Evolutionary conservation across 2,329 filamentous ascomycete genomes (phyloP), one percentile per base, ranked within the genome.

Genomic region (Aspergillus pseudoglaucus): DNA sequence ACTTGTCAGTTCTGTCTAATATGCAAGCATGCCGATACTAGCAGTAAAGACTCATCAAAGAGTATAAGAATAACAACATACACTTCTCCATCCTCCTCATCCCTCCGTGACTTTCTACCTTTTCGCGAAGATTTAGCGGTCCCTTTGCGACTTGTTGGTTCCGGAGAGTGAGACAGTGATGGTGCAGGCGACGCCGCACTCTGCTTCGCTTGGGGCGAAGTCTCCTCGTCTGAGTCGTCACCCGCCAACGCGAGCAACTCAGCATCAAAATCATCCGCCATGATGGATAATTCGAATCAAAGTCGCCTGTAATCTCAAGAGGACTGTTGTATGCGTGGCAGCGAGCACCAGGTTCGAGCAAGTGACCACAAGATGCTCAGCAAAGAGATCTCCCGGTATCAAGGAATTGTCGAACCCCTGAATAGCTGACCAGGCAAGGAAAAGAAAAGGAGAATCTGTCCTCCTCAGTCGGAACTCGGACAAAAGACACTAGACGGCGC

Each of bases 231-330:
- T 44, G 74, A 76, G 51, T 73, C 72, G 59, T 76, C 85, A 58
- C 88, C 93, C 47, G 90, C 93, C 56, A 97, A 83, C 63, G 88
- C 90, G 55, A 97, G 85, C 56, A 97, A 84, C 74, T 96, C 91
- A 60, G 91, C 90, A 66, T 97, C 91, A 57, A 96, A 80, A 64
- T 91, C 66, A 49, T 68, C 88, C 48, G 88, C 86, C 90, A 95
- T 95, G 61, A 55, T 78, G 55, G 62, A 58, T 59, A 25, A 30
- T 49, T 48, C 27, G 38, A 37, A 32, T n/a, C 37, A 18, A 20
- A 18, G 42, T 30, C 44, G 47, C 41, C 47, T 51, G 48, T 49
- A 42, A 50, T 41, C 33, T 50, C 42, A 51, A 46, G 46, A 49
- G 41, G 17, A 42, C 20, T 47, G 33, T 35, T n/a, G 15, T 35